Evolutionary conservation across 495 filamentous ascomycete genomes (phyloP).

Genomic region (Hyaloscypha finlandica): DNA sequence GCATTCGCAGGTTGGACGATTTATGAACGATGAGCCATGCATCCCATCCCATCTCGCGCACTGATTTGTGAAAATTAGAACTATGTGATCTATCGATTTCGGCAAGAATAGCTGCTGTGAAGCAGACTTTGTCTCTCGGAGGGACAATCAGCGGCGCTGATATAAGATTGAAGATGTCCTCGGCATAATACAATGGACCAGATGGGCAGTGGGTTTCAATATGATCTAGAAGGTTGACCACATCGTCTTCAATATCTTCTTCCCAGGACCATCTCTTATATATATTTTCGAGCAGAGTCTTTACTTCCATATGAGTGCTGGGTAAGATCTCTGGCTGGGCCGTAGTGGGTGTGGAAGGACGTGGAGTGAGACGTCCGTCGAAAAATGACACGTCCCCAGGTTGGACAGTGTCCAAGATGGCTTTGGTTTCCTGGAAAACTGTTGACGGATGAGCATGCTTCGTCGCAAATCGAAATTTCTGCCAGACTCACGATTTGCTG

Average conservation of each 20-base stretch:
- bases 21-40: background rate
- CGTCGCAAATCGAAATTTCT: background rate
- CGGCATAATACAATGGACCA: background rate
- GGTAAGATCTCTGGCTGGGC: background rate
- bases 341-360: background rate
- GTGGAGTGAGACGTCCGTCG: background rate
- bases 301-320: background rate
- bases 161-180: background rate
- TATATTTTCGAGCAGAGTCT: background rate
- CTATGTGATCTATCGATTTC: background rate
- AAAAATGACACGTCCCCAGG: background rate
- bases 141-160: background rate
- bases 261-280: background rate
- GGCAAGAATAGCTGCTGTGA: background rate
- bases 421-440: background rate
- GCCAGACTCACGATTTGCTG: background rate
- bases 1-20: background rate
- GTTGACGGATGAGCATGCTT: background rate
- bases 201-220: background rate
- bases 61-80: too few species aligned
- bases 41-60: background rate
- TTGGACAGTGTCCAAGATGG: background rate
- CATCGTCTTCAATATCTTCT: background rate
- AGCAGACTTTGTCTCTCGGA: background rate
- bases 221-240: background rate